phyloP scores from a whole-genome alignment of 352 stramenopile genomes.

The Phytopythium sindhum region DNA sequence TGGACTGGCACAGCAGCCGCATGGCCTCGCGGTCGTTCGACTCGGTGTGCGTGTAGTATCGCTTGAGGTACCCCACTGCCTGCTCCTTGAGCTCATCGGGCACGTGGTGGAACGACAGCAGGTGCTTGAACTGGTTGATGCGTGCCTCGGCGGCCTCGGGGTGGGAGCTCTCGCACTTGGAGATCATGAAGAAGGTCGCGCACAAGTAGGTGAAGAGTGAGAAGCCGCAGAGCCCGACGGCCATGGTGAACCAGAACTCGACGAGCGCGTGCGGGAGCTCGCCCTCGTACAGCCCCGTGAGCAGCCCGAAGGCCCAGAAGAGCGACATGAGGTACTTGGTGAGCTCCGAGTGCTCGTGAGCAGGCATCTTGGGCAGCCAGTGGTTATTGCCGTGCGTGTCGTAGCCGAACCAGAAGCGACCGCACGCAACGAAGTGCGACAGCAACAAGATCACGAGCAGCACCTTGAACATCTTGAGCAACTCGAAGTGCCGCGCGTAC shows the following conservation, averaged over 20 bases:
- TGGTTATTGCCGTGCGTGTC: slow-evolving; percentile 37
- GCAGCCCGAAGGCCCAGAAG: slow-evolving; percentile 59
- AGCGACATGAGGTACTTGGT: slow-evolving; percentile 56
- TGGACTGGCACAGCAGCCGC: slow-evolving; percentile 55
- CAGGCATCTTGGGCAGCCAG: slow-evolving; percentile 38
- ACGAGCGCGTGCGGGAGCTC: slow-evolving; percentile 41
- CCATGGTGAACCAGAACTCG: slow-evolving; percentile 60
- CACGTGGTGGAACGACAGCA: slow-evolving; percentile 63
- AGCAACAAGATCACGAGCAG: slow-evolving; percentile 41
- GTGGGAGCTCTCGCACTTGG: slow-evolving; percentile 64
- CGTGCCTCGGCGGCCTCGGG: slow-evolving; percentile 45
- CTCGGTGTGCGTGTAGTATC: slow-evolving; percentile 60
- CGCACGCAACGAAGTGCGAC: slow-evolving; percentile 58
- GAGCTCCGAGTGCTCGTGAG: slow-evolving; percentile 14
- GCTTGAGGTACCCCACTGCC: slow-evolving; percentile 52
- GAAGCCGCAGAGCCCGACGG: slow-evolving; percentile 65
- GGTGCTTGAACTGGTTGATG: slow-evolving; percentile 70
- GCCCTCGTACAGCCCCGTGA: slow-evolving; percentile 65
- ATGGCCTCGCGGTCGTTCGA: slow-evolving; percentile 65
- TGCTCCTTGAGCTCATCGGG: slow-evolving; percentile 44
- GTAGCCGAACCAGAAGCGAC: slow-evolving; percentile 53
- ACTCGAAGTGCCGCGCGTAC: slow-evolving; percentile 49
- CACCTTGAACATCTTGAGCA: slow-evolving; percentile 71
- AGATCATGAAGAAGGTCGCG: slow-evolving; percentile 76
- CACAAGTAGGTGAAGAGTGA: slow-evolving; percentile 68